Percentiles rank a stretch among this genome's conserved stretches.
Evolutionary conservation across 495 filamentous ascomycete species (phyloP).

Genomic region (Xanthoparmelia taractica): DNA sequence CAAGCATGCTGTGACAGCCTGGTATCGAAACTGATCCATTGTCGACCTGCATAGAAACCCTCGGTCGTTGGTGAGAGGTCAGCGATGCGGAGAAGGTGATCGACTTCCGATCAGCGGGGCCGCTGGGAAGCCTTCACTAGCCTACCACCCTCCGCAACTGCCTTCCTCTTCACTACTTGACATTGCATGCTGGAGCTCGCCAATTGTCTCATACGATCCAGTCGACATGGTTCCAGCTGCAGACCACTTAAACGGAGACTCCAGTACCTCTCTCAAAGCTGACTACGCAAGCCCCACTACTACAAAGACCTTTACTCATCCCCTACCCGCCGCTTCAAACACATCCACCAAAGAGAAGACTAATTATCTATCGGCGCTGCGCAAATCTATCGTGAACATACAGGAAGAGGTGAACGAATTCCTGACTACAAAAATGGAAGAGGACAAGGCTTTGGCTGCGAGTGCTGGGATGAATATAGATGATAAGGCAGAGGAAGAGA

Average conservation of each 20-base stretch:
- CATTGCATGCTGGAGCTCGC: not conserved
- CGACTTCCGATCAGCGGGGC: not conserved
- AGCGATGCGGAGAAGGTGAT: not conserved
- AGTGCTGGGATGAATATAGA: slow-evolving; percentile 39
- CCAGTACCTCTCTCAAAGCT: slow-evolving; percentile 38
- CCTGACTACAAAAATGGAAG: slow-evolving; percentile 81
- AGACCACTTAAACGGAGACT: not conserved
- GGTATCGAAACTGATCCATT: not conserved
- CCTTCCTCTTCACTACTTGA: not conserved
- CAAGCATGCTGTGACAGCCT: not conserved
- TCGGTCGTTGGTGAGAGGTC: not conserved
- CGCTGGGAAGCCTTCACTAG: slow-evolving; percentile 2
- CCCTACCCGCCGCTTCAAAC: slow-evolving; percentile 31
- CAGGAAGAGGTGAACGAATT: slow-evolving; percentile 75
- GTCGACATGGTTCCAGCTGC: not conserved
- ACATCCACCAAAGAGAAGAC: slow-evolving; percentile 47
- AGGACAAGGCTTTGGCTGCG: slow-evolving; percentile 56
- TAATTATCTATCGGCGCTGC: slow-evolving; percentile 58
- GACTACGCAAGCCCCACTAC: slow-evolving; percentile 53
- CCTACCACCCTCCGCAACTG: not conserved
- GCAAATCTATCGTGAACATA: slow-evolving; percentile 48
- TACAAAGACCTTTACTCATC: slow-evolving; percentile 37
- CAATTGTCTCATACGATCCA: too few relatives aligned
- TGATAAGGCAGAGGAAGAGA: slow-evolving; percentile 68
- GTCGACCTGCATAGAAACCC: not conserved